Base-by-base conservation (phyloP, 495 filamentous ascomycete species). In the Penicillium bovifimosum region DNA sequence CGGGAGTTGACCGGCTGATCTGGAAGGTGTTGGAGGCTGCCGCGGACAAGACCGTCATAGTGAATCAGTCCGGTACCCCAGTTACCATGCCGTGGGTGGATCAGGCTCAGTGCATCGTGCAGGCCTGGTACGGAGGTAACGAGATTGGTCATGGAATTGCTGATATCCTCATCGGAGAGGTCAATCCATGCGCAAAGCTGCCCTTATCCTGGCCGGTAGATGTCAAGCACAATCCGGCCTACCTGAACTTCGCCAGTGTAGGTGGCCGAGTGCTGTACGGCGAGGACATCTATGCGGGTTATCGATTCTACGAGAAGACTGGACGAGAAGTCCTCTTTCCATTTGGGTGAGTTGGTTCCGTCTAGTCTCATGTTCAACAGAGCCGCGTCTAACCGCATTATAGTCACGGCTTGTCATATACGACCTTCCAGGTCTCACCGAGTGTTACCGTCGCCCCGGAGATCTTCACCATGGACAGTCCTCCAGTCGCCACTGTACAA, bases 51-150 rank as follows among this genome's bases (percentile, higher is more conserved):
- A 87, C 87, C 0, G 76, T 90, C 6, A 81, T 92, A 2, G 85
- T 90, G 29, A 87, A 86, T 58, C 86, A 91, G 55, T 86, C 84
- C 10, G 88, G 88, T 5, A 88, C 84, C 4, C 88, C 87, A 2
- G 82, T 92, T 4, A 79, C 80, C 3, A 90, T 91, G 87, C 86
- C 85, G 2, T 93, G 88, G 88, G 83, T 69, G 0, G 75, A 83
- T 55, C 67, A 76, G 20, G 85, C 85, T 0, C 75, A 77, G 5
- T 78, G 81, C 7, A 80, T 88, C 16, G 42, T 88, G 0, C 85
- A 88, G 56, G 84, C 79, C 0, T 88, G 84, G 84, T 84, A 83
- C 47, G 78, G 78, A 27, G 80, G 80, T 3, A 78, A 81, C 66
- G 80, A 82, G 47, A 76, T 71, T 0, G 83, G 83, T 0, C 66